phyloP scores from a whole-genome alignment of 768 basidiomycete species.

The Clathrus columnatus region DNA sequence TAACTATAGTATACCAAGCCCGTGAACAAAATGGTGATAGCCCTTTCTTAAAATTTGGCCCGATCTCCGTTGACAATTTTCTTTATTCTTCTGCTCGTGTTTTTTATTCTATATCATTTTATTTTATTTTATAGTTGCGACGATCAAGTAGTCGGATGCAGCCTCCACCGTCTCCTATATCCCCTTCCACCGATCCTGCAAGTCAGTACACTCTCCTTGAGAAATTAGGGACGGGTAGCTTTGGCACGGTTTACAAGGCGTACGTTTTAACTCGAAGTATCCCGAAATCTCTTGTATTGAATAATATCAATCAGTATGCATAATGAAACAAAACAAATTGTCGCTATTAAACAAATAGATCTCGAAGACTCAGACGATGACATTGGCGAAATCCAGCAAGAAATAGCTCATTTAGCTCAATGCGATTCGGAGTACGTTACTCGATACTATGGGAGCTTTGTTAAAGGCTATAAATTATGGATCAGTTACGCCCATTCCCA shows the following conservation, averaged over 20 bases:
- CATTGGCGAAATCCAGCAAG: conserved; percentile 96
- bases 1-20: too few relatives aligned
- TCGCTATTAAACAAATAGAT: conserved; percentile 98
- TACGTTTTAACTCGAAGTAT: conserved; percentile 17
- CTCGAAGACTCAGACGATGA: conserved; percentile 98
- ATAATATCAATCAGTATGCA: conserved; percentile 44
- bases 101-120: too few relatives aligned
- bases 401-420: conserved; percentile 91
- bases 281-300: background rate
- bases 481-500: conserved; percentile 37
- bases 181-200: conserved; percentile 61
- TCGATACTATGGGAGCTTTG: conserved; percentile 93
- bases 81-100: too few relatives aligned
- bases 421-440: conserved; percentile 97
- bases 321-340: conserved; percentile 87
- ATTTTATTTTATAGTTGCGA: too few relatives aligned
- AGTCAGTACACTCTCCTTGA: conserved; percentile 89
- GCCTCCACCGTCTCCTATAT: too few relatives aligned
- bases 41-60: too few relatives aligned
- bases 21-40: too few relatives aligned
- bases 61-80: too few relatives aligned
- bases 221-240: conserved; percentile 95
- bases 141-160: too few relatives aligned
- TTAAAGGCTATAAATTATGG: conserved; percentile 95
- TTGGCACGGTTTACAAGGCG: conserved; percentile 96